Conservation (phyloP, 2,329 filamentous ascomycete species). For the Sporothrix variecibatus region DNA sequence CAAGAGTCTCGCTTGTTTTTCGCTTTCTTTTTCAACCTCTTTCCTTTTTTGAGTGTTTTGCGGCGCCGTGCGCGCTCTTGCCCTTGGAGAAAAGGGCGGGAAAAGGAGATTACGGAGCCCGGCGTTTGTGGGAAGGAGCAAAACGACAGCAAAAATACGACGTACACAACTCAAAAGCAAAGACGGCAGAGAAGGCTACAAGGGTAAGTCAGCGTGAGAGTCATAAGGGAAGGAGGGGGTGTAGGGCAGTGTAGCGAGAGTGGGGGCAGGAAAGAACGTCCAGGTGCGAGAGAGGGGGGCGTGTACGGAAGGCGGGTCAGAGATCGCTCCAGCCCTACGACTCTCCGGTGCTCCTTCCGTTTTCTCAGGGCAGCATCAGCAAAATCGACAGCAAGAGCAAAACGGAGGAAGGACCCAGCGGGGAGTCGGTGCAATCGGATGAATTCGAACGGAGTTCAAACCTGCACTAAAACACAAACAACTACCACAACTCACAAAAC, state of each 20-base stretch:
- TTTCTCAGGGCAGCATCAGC: background rate
- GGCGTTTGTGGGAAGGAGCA: background rate
- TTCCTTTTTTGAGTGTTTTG: background rate
- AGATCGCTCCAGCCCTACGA: constrained; percentile 21
- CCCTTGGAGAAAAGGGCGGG: background rate
- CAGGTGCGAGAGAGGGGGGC: background rate
- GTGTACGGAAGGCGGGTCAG: constrained; percentile 5
- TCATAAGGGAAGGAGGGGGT: constrained; percentile 1
- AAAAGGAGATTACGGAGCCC: background rate
- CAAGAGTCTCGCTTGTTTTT: background rate
- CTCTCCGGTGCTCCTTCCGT: background rate
- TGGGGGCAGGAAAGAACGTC: background rate
- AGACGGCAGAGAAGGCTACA: constrained; percentile 9
- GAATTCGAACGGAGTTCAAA: background rate
- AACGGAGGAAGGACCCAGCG: background rate
- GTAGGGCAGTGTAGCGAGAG: constrained; percentile 6
- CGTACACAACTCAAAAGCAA: background rate
- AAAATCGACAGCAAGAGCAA: background rate
- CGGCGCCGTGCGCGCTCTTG: background rate
- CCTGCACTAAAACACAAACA: background rate
- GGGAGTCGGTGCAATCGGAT: constrained; percentile 18
- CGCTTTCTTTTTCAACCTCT: background rate
- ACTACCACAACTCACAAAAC: background rate
- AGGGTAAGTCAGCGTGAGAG: background rate
- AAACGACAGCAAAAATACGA: background rate